Evolutionary conservation across 108 stramenopile species (phyloP).

Genomic region (Nannochloropsis salina): DNA sequence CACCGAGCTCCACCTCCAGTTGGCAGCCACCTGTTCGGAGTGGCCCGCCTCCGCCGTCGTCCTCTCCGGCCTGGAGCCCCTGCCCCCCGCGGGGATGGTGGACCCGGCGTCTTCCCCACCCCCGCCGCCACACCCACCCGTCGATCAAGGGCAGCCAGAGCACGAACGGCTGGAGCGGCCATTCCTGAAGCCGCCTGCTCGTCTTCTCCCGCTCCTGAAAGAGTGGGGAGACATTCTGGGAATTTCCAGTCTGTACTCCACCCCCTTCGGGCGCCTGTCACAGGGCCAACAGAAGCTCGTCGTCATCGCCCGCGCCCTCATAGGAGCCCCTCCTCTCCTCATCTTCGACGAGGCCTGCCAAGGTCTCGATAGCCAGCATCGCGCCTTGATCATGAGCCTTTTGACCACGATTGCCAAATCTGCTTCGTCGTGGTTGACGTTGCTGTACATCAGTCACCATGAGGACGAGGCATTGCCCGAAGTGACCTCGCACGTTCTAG

Average conservation of each 20-base stretch:
- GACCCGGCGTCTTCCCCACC: background rate
- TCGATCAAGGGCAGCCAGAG: background rate
- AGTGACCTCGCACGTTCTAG: slow-evolving; percentile 5
- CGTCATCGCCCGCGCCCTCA: slow-evolving; percentile 61
- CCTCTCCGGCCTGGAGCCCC: slow-evolving; percentile 37
- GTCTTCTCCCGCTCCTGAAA: background rate
- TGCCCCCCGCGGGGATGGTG: slow-evolving; percentile 29
- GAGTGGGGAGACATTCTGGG: slow-evolving; percentile 26
- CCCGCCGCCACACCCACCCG: background rate
- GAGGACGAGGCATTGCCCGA: background rate
- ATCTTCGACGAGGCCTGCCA: slow-evolving; percentile 69
- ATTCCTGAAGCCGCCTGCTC: background rate
- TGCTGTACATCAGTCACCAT: background rate
- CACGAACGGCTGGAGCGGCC: background rate
- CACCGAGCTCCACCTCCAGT: slow-evolving; percentile 65
- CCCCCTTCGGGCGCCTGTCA: slow-evolving; percentile 59
- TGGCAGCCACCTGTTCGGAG: slow-evolving; percentile 39
- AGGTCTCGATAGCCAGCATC: slow-evolving; percentile 56
- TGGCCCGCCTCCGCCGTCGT: slow-evolving; percentile 33
- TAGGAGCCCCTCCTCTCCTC: slow-evolving; percentile 59
- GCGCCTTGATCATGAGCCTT: background rate
- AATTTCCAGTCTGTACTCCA: slow-evolving; percentile 31
- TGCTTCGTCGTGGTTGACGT: background rate
- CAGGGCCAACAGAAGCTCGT: slow-evolving; percentile 74
- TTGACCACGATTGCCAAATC: background rate